phyloP scores from a whole-genome alignment of 1,284 basidiomycete species.

The Coniferiporia weirii region DNA sequence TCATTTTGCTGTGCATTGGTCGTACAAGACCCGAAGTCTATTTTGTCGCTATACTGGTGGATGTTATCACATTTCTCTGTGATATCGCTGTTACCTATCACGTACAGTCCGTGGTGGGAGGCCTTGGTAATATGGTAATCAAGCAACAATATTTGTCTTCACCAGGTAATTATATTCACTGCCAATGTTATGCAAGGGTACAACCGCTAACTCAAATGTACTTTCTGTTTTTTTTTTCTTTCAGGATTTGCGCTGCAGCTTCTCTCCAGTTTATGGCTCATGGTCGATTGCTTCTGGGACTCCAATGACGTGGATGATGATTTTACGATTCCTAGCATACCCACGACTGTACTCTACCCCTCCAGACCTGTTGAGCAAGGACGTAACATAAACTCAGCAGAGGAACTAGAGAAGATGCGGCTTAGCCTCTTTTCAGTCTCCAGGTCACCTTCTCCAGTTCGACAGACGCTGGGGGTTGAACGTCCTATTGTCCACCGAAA shows the following conservation, averaged over 20 bases:
- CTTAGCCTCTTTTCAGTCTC: background rate
- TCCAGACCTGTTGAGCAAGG: too few relatives aligned
- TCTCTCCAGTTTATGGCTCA: background rate
- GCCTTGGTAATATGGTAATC: background rate
- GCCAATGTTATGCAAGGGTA: too few relatives aligned
- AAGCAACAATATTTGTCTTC: background rate
- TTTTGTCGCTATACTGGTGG: background rate
- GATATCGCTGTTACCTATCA: background rate
- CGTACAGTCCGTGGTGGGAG: background rate
- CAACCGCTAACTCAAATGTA: too few relatives aligned
- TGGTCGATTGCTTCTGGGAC: background rate
- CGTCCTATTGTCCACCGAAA: background rate
- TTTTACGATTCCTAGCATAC: too few relatives aligned
- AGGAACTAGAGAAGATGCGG: background rate
- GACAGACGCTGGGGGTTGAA: background rate
- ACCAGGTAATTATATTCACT: too few relatives aligned
- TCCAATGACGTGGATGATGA: background rate
- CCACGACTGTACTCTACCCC: too few relatives aligned
- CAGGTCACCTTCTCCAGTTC: background rate
- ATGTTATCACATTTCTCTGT: background rate
- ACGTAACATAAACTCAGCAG: background rate
- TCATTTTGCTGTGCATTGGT: background rate
- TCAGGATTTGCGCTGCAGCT: conserved; percentile 3
- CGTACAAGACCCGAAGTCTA: background rate
- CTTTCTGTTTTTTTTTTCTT: background rate